Evolutionary conservation across 2,329 filamentous ascomycete genomes (phyloP), one percentile per base, ranked within the genome.

Genomic region (Fusarium chaquense): DNA sequence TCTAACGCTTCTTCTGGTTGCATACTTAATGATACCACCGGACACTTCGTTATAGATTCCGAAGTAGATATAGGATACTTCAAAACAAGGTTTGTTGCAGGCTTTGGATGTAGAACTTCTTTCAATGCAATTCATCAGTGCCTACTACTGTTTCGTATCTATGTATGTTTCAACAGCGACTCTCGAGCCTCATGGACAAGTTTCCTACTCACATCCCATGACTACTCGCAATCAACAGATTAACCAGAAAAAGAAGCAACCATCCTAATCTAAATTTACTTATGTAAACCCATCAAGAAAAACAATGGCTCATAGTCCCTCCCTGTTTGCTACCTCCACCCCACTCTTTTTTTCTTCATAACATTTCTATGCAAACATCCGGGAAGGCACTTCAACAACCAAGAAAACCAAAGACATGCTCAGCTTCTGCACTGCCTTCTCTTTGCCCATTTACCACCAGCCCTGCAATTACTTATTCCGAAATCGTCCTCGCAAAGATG

Each of bases 201-300:
- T 58, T 63, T 67, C 57, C 70, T 68, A 55, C 67, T 59, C 62
- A 67, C 68, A 55, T 56, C 62, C 64, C 64, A 66, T 49, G 62
- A 63, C 58, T 59, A 69, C 50, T 64, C 44, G 56, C 62, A 62
- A 71, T 70, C 71, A 76, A 68, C 32, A 67, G 57, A 73, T 65
- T 67, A 76, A 67, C 70, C 69, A 72, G 67, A 76, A 76, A 73
- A 73, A 63, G 66, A 71, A 73, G 68, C 58, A 75, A 72, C 67
- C 70, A 57, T 72, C 72, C 50, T 73, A 75, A 72, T 78, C 76
- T 78, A 78, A 72, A 72, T 76, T 71, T 76, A 67, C 22, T 50
- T 69, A 69, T 73, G 69, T 67, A 68, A 61, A 47, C 54, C 72
- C 69, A 53, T 57, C 53, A 66, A 71, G 54, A 63, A 73, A 72